A percentile compares a stretch with the other conserved stretches of the same genome.
Conservation (phyloP, 2,329 filamentous ascomycete species). For the Cadophora malorum region DNA sequence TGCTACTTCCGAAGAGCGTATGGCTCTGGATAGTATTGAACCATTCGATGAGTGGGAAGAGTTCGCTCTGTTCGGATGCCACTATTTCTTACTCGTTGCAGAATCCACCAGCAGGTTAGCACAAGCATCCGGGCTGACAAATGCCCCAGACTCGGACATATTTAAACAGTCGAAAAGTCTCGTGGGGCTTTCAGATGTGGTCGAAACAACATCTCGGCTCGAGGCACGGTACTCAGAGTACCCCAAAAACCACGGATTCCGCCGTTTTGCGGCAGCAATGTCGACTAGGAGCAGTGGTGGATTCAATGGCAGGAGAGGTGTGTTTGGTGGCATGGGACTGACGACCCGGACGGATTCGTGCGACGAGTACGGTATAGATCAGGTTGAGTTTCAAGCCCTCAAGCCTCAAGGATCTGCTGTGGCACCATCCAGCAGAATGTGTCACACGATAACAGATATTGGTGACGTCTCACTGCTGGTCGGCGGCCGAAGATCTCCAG, state of each 20-base stretch:
- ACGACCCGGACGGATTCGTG: conserved; percentile 51
- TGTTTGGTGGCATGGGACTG: conserved; percentile 45
- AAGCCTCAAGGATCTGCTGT: conserved; percentile 25
- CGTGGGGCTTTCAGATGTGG: neutral
- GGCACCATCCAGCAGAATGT: conserved; percentile 64
- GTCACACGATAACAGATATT: conserved; percentile 76
- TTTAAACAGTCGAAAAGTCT: neutral
- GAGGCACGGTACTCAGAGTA: conserved; percentile 47
- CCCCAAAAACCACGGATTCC: conserved; percentile 52
- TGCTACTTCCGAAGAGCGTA: conserved; percentile 64
- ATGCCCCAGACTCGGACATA: neutral
- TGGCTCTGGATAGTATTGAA: conserved; percentile 71
- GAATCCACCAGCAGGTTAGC: conserved; percentile 18
- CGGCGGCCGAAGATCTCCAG: conserved; percentile 81
- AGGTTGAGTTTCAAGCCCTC: neutral
- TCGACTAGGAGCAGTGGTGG: conserved; percentile 48
- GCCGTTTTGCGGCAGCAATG: conserved; percentile 67
- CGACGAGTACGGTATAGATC: conserved; percentile 53
- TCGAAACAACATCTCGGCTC: neutral
- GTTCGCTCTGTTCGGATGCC: conserved; percentile 81
- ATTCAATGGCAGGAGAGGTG: conserved; percentile 39
- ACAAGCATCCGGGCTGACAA: neutral
- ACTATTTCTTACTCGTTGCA: conserved; percentile 82
- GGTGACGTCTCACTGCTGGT: conserved; percentile 65
- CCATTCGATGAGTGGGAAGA: conserved; percentile 98